Base-by-base conservation (phyloP, 371 early-diverging fungal species). In the Rhizopus delemar region DNA sequence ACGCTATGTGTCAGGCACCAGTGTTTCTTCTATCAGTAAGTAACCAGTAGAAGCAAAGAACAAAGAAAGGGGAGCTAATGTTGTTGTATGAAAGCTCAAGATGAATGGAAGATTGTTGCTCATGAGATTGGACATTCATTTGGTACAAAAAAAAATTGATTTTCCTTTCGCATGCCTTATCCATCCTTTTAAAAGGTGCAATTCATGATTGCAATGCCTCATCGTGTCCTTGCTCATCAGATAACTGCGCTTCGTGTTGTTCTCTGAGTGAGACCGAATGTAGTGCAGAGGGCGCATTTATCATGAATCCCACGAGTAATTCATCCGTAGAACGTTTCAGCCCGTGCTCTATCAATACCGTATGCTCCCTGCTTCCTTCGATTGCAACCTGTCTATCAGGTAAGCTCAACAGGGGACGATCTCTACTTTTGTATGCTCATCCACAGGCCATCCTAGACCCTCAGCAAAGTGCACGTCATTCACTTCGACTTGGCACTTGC, bases 61-160 rank as follows among this genome's bases (percentile, higher is more conserved):
- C 22, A 22, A 22, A 22, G 22, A 22, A n/a, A n/a, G 22, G 22
- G 22, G 22, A 22, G 22, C 22, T 22, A 22, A 22, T 22, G 22
- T 2, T 22, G 22, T 22, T 22, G 22, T 22, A 22, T 22, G 22
- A 22, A 22, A 80, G 88, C 88, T 34, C 79, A 86, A 11, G 88
- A 87, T 48, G 94, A 94, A 65, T 98, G 96, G 96, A 92, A 94
- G 74, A 95, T 98, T 0, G 90, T 97, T 9, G 97, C 96, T n/a
- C 98, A 98, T 64, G 93, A 93, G 76, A 86, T 97, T 66, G 98
- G 96, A 2, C 97, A 97, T 70, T 90, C 85, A 43, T 91, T 93
- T 79, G 93, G 91, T 66, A 66, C 56, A 52, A 29, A 31, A 34
- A 4, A 4, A 16, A 28, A 22, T 22, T 22, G 22, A 22, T 22